Base-by-base conservation (phyloP, 768 basidiomycete species). In the Suillus discolor region DNA sequence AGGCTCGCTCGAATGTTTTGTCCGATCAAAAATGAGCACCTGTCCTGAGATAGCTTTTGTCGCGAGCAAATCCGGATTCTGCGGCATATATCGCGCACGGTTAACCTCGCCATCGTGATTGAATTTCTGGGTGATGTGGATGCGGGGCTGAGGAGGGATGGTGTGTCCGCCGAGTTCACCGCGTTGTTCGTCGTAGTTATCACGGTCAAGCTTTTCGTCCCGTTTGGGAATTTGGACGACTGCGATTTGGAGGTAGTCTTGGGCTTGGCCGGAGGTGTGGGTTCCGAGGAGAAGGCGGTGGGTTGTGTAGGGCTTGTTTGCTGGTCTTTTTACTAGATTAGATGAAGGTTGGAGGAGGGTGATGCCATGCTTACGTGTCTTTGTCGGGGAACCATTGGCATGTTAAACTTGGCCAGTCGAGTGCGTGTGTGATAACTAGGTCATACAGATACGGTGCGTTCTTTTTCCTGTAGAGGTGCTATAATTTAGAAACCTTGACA, bases 351-450 rank as follows among this genome's bases (percentile, higher is more conserved):
- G n/a, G 28, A 61, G 42, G 42, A 9, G 9, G 45, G 23, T 38
- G 36, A 38, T 20, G 45, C n/a, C 41, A 63, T 13, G 79, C 93
- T 73, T 71, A 96, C 96, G 88, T 87, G 79, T 98, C 94, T 77
- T 89, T 91, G 83, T 99, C 97, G 0, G 97, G 97, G 78, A 99
- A 93, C 97, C 97, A 99, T 80, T 99, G 97, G 76, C 94, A 96
- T 6, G 97, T 99, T 73, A 99, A 76, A 73, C 91, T 94, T 23
- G 97, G 97, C 97, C 97, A 99, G 78, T 97, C 95, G 60, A 99
- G 84, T 39, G 97, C 97, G 75, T 99, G 97, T 1, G 97, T 98
- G 72, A 99, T 91, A 69, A 99, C 94, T 28, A 97, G 84, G 78
- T 99, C 97, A 77, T 99, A 99, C 16, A 99, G 87, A 80, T 97